Percentiles rank a stretch among this genome's conserved stretches.
Conservation (phyloP, 2,329 filamentous ascomycete species). For the Emericellopsis cladophorae region DNA sequence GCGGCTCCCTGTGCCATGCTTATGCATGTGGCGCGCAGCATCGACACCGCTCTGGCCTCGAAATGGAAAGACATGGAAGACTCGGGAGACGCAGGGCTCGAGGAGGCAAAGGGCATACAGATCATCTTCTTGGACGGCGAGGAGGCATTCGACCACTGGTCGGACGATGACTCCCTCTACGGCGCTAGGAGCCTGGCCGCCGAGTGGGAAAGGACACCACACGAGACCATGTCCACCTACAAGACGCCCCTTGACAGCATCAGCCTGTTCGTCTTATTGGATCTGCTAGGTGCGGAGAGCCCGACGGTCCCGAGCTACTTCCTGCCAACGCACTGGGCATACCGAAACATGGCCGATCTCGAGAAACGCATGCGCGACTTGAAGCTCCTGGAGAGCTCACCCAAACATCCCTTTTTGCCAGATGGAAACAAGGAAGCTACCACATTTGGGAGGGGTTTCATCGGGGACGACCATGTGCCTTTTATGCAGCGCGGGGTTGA, state of each 20-base stretch:
- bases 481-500: constrained; percentile 82
- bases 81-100: constrained; percentile 44
- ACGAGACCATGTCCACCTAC: constrained; percentile 64
- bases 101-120: constrained; percentile 74
- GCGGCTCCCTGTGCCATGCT: constrained; percentile 91
- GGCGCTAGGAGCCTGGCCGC: constrained; percentile 75
- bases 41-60: constrained; percentile 66
- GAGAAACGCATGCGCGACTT: constrained; percentile 63
- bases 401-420: constrained; percentile 44
- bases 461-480: constrained; percentile 83
- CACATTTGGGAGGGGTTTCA: constrained; percentile 35
- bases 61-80: constrained; percentile 69
- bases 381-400: constrained; percentile 48
- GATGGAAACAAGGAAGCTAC: constrained; percentile 42
- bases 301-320: constrained; percentile 79
- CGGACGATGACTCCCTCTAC: constrained; percentile 71
- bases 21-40: constrained; percentile 68
- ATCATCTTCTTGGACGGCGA: constrained; percentile 87
- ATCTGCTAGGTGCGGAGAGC: constrained; percentile 61
- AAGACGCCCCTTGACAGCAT: constrained; percentile 67
- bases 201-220: constrained; percentile 59
- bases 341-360: constrained; percentile 59
- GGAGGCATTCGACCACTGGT: constrained; percentile 80
- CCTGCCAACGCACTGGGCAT: constrained; percentile 85
- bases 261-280: constrained; percentile 80